A percentile compares a stretch with the other conserved stretches of the same genome.
These are phyloP conservation scores for Rhizophora mangle DNA, from an alignment of 345 rosid species.

Conservation along the genomic window DNA sequence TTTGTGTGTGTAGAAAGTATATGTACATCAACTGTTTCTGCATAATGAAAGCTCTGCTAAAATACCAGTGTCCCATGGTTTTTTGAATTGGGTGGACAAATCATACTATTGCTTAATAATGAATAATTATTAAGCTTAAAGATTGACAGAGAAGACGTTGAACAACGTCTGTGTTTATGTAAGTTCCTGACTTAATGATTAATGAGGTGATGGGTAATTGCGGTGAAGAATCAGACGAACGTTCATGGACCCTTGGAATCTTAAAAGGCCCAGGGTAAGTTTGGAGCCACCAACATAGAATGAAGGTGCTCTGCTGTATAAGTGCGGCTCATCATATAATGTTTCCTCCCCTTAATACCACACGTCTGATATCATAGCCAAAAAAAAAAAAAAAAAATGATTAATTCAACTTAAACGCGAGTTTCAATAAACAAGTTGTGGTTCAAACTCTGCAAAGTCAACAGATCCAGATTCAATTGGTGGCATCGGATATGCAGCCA, in stretches of 20 bases:
- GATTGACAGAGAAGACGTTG: too few relatives aligned
- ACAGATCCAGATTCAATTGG: constrained; percentile 97
- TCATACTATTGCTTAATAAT: too few relatives aligned
- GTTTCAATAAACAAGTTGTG: constrained; percentile 66
- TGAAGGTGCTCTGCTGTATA: neutral
- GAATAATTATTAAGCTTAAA: too few relatives aligned
- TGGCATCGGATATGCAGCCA: constrained; percentile 94
- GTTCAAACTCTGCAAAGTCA: constrained; percentile 90
- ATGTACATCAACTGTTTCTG: neutral
- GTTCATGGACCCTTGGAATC: too few relatives aligned
- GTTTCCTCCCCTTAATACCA: constrained; percentile 4
- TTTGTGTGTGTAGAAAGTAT: neutral
- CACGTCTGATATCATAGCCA: neutral
- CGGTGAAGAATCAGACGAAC: too few relatives aligned
- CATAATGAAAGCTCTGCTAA: too few relatives aligned
- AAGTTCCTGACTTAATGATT: too few relatives aligned
- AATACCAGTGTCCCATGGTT: too few relatives aligned
- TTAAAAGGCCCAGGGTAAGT: too few relatives aligned
- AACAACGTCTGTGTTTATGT: too few relatives aligned
- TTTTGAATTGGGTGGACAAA: too few relatives aligned
- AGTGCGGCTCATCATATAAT: neutral
- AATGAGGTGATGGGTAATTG: too few relatives aligned
- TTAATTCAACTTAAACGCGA: constrained; percentile 10
- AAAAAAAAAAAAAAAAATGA: constrained; percentile 5
- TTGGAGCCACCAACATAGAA: neutral